Base-by-base conservation (phyloP, 768 basidiomycete genomes). In the Termitomyces sp. region DNA sequence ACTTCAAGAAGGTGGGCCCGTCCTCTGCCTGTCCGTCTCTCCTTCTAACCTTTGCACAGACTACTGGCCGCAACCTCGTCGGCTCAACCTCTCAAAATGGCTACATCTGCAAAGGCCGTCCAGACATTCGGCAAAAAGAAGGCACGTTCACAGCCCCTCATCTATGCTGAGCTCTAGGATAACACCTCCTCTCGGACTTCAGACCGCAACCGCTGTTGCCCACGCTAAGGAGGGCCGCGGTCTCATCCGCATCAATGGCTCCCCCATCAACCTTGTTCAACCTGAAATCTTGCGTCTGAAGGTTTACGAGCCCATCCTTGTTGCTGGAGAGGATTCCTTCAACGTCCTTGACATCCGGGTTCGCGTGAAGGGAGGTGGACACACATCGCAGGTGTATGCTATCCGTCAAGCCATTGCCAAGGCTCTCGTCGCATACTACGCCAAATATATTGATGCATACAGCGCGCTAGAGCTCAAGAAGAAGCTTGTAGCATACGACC, bases 61-160 rank as follows among this genome's bases (percentile, higher is more conserved):
- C 60, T 38, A 50, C 15, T 52, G 62, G 68, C 67, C 68, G 66
- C 65, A 68, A 66, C 61, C 58, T 59, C 63, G 62, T 66, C 69
- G 67, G 70, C 67, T 68, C 67, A 71, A 69, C 28, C 24, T n/a
- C 64, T 67, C 71, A 85, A 79, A 78, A 92, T 92, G 90, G 85
- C 75, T 67, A 77, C 88, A 69, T 83, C 89, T 73, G 76, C 78
- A 67, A 92, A 93, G 81, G 94, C 96, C 81, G 96, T 98, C 69
- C 96, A 98, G 76, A 96, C 94, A 65, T 98, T 98, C 81, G 96
- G 96, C 79, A 98, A 98, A 93, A 98, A 98, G 90, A 98, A 98
- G 91, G 94, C 85, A 75, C 65, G 86, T 71, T 55, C 36, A 39
- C 33, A n/a, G 20, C n/a, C 18, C 4, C 15, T 64, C 55, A 42